Evolutionary conservation across 1,284 basidiomycete species (phyloP), one percentile per base, ranked within the genome.

Genomic region (Moesziomyces sp.): DNA sequence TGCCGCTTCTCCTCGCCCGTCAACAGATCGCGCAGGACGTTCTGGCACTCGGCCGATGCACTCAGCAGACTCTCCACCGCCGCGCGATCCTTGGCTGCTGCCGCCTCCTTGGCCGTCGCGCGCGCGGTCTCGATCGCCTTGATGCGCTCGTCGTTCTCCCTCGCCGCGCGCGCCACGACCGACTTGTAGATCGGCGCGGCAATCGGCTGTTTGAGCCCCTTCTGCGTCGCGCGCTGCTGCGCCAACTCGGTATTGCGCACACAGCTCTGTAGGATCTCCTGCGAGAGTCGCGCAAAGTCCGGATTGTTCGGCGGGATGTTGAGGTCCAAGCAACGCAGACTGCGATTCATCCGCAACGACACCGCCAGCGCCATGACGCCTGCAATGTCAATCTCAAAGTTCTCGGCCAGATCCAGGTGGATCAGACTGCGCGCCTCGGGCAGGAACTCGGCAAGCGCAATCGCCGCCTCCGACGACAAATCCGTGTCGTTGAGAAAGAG

Each of bases 361-460:
- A 91, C 91, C 46, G 90, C 91, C 14, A 99, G 88, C 0, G 95
- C 96, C 89, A 97, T 91, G 7, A 97, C 92, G 18, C 93, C 94
- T 0, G 94, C 94, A 35, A 95, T 88, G 76, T 94, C 93, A 44
- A 98, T 87, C 6, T 87, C 86, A 43, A 77, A 63, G 57, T 84
- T 84, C 28, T 78, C 74, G 5, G 85, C 84, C 21, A 86, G 65
- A 58, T 86, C 86, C 49, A 98, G 89, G 84, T 98, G 94, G 0
- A 98, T 87, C 5, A 98, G 87, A 0, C 91, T 91, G 26, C 88
- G 88, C 0, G 93, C 91, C 83, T 98, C 94, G 0, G 94, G 94
- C 3, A 98, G 88, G 86, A 97, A 98, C 85, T 98, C 95, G 4
- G 96, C 96, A 1, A 99, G 88, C 0, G 93, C 92, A 62, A 99